These are phyloP conservation scores for Colletotrichum sansevieriae DNA, from an alignment of 2,329 filamentous ascomycete species.

Conservation along the genomic window DNA sequence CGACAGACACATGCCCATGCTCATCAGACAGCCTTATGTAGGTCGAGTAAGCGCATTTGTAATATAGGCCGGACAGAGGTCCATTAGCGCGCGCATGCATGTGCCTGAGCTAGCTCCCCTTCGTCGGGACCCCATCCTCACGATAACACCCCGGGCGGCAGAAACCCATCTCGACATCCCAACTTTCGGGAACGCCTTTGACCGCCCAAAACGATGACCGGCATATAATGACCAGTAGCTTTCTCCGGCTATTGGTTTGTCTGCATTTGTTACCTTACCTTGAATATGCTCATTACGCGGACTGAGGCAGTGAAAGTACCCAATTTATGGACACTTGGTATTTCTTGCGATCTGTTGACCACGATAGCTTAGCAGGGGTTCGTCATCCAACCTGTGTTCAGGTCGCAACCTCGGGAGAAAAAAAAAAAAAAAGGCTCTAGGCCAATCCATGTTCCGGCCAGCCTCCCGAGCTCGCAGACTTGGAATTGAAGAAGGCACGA, in stretches of 20 bases:
- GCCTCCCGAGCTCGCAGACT: background rate
- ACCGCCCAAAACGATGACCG: conserved; percentile 4
- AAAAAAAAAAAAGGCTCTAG: background rate
- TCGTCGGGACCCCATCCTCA: background rate
- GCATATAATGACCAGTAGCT: conserved; percentile 8
- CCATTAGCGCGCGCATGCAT: conserved; percentile 37
- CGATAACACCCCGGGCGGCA: conserved; percentile 30
- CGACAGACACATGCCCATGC: background rate
- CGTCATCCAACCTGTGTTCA: background rate
- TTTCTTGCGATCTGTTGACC: background rate
- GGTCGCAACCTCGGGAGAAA: too few relatives aligned
- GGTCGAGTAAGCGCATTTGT: too few relatives aligned
- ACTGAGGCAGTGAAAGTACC: background rate
- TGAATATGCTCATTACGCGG: too few relatives aligned
- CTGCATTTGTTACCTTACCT: too few relatives aligned
- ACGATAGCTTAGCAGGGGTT: background rate
- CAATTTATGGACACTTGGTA: conserved; percentile 4
- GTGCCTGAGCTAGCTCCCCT: conserved; percentile 35
- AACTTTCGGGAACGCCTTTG: background rate
- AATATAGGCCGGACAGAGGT: conserved; percentile 12
- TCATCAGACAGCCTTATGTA: conserved; percentile 8
- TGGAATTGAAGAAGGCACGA: too few relatives aligned
- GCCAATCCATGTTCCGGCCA: background rate
- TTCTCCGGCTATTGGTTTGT: too few relatives aligned
- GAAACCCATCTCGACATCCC: background rate